Evolutionary conservation across 106 monocot species (phyloP).

Genomic region (Platanthera zijinensis): DNA sequence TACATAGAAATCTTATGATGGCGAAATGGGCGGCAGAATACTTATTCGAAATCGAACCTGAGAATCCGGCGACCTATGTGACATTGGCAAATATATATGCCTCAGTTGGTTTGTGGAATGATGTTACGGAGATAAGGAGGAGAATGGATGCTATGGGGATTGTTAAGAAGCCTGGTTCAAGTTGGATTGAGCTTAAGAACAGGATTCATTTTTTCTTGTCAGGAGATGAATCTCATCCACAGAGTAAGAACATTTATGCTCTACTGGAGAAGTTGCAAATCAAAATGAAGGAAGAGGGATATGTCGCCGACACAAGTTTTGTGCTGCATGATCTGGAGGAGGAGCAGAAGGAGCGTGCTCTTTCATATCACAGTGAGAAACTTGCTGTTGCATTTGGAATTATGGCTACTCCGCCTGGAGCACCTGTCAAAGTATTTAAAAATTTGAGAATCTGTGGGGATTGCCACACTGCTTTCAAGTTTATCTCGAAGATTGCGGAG

Average conservation of each 20-base stretch:
- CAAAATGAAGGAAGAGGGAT: slow-evolving; percentile 20
- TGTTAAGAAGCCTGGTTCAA: slow-evolving; percentile 22
- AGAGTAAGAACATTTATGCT: neutral
- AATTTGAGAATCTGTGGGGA: slow-evolving; percentile 39
- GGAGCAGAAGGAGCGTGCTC: slow-evolving; percentile 23
- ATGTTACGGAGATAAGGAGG: slow-evolving; percentile 5
- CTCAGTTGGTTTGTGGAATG: slow-evolving; percentile 7
- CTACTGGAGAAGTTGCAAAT: slow-evolving; percentile 11
- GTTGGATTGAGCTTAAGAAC: slow-evolving; percentile 23
- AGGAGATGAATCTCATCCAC: slow-evolving; percentile 16
- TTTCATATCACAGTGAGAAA: slow-evolving; percentile 22
- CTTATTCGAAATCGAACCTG: slow-evolving; percentile 21
- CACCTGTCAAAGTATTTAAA: slow-evolving; percentile 15
- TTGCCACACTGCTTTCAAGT: slow-evolving; percentile 43
- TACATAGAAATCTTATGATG: slow-evolving; percentile 13
- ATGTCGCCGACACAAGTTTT: slow-evolving; percentile 18
- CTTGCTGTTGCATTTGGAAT: slow-evolving; percentile 26
- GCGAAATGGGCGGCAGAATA: slow-evolving; percentile 17
- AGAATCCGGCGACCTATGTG: slow-evolving; percentile 24
- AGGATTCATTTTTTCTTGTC: slow-evolving; percentile 19
- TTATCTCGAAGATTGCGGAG: slow-evolving; percentile 18
- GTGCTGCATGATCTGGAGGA: slow-evolving; percentile 28
- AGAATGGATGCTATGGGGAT: slow-evolving; percentile 16
- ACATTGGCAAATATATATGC: slow-evolving; percentile 24
- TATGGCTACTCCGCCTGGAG: slow-evolving; percentile 12